These are phyloP conservation scores for Colletotrichum somersetense DNA, from an alignment of 2,329 filamentous ascomycete genomes.

Conservation along the genomic window DNA sequence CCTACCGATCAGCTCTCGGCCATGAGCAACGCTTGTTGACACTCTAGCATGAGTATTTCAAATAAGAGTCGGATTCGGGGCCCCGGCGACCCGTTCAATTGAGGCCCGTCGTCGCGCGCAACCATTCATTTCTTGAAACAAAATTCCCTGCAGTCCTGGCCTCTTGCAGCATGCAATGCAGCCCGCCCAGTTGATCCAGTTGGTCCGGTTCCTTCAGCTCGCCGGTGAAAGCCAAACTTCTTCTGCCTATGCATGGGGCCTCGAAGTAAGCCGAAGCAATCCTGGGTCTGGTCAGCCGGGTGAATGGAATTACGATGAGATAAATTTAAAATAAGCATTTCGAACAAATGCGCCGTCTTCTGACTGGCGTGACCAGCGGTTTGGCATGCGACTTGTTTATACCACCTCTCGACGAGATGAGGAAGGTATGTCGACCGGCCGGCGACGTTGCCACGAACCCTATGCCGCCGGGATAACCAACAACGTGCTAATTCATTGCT, in stretches of 20 bases:
- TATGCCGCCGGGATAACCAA: neutral
- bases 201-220: slow-evolving; percentile 1
- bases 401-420: neutral
- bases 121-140: slow-evolving; percentile 22
- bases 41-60: slow-evolving; percentile 2
- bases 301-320: neutral
- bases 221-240: neutral
- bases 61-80: slow-evolving; percentile 14
- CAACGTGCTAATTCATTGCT: neutral
- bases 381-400: neutral
- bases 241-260: neutral
- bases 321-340: slow-evolving; percentile 17
- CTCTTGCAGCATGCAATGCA: slow-evolving; percentile 20
- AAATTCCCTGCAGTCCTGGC: slow-evolving; percentile 11
- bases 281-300: neutral
- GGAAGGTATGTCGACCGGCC: neutral
- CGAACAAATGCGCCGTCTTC: neutral
- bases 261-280: neutral
- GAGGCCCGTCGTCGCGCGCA: slow-evolving; percentile 12
- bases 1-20: neutral
- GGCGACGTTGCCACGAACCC: neutral
- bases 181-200: slow-evolving; percentile 11
- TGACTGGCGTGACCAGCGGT: slow-evolving; percentile 12
- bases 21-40: slow-evolving; percentile 13
- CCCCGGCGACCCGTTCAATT: neutral